Evolutionary conservation across 1,139 yeast species (phyloP).

Genomic region (Tardiomyces depauwii): DNA sequence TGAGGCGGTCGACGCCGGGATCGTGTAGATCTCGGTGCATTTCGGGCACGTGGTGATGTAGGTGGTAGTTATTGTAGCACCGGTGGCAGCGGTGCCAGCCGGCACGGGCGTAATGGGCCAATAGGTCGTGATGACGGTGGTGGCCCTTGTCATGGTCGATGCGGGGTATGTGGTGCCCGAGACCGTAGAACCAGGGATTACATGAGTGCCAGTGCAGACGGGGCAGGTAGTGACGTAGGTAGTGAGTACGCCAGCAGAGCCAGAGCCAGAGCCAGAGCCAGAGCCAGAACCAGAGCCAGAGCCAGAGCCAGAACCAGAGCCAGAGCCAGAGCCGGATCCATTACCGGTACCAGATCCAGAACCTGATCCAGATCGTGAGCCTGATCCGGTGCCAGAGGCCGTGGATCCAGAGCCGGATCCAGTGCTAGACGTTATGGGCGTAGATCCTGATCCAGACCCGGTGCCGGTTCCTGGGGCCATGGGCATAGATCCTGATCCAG

Average conservation of each 20-base stretch:
- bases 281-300: constrained; percentile 16
- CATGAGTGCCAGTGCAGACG: background rate
- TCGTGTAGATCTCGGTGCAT: background rate
- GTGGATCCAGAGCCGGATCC: constrained; percentile 7
- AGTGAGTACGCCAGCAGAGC: constrained; percentile 12
- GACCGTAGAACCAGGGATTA: background rate
- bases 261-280: constrained; percentile 15
- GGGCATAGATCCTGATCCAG: constrained; percentile 3
- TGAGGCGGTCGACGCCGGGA: background rate
- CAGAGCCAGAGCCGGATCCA: constrained; percentile 14
- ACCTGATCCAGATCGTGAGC: constrained; percentile 14
- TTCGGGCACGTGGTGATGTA: background rate
- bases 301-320: constrained; percentile 16
- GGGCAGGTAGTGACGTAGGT: background rate
- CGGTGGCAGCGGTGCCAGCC: background rate
- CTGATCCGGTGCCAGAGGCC: constrained; percentile 17
- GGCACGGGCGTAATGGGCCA: background rate
- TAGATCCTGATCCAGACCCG: background rate
- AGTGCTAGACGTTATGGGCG: background rate
- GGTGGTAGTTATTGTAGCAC: background rate
- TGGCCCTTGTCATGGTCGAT: background rate
- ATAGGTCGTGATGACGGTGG: background rate
- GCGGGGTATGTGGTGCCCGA: background rate
- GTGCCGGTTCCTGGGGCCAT: background rate
- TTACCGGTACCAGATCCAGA: constrained; percentile 17